Evolutionary conservation across 768 basidiomycete genomes (phyloP), one percentile per base, ranked within the genome.

Genomic region (Postia placenta): DNA sequence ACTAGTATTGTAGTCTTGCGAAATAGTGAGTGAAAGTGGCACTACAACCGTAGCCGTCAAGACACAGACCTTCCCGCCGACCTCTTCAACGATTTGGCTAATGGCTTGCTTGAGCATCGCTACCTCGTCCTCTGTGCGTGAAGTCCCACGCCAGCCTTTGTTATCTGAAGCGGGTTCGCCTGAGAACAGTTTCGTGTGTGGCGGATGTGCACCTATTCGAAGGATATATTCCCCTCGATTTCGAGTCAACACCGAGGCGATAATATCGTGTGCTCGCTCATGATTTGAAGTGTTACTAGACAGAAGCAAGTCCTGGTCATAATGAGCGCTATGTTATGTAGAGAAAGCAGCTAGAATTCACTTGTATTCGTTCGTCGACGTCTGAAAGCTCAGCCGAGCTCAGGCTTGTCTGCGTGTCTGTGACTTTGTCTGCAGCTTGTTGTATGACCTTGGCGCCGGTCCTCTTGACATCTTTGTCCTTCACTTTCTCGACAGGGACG

Each of bases 201-300:
- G 73, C 19, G 87, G 88, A 39, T 76, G 83, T 45, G 72, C 62
- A 48, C 90, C 90, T 63, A 92, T 74, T 56, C 83, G 78, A 47
- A 91, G 69, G 23, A 91, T 70, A 63, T 84, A 83, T 64, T 92
- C 89, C 14, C 89, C 89, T 49, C 75, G 74, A 51, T 74, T 69
- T 44, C 74, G 79, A 3, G 85, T 90, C 48, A 91, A 67, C 28
- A 89, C 67, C 5, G 73, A 72, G 19, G 88, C 82, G 44, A 91
- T 61, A 44, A 75, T 64, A 63, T 85, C 84, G 37, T 81, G 79
- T 11, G 83, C 87, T 27, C 63, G 57, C 42, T 83, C 78, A 52
- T 75, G 66, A 47, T 79, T 72, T 17, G 63, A 57, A 11, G 66
- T 56, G 41, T 66, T 57, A 23, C 67, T 63, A 2, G 76, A 75